Evolutionary conservation across 208 protist species (phyloP).

Genomic region (Crithidia bombi): DNA sequence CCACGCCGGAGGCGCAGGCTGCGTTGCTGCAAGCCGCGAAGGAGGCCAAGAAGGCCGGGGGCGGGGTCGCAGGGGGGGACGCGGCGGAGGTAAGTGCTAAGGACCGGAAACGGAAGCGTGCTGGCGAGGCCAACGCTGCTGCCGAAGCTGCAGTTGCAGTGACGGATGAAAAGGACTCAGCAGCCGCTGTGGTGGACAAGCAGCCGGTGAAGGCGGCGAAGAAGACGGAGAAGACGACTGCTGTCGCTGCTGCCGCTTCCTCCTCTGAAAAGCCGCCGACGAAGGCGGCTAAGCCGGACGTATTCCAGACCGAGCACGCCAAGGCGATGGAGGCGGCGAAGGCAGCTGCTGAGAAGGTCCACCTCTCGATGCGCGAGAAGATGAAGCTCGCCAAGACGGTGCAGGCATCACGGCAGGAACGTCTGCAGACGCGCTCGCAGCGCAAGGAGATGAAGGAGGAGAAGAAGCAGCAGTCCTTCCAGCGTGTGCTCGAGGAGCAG

Average conservation of each 20-base stretch:
- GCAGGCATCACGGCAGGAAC: slow-evolving; percentile 61
- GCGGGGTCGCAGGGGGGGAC: slow-evolving; percentile 16
- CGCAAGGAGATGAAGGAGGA: slow-evolving; percentile 54
- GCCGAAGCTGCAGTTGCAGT: neutral
- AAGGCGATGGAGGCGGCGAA: slow-evolving; percentile 62
- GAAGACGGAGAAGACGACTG: slow-evolving; percentile 13
- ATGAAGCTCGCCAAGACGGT: slow-evolving; percentile 60
- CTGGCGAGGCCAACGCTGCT: neutral
- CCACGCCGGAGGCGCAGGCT: slow-evolving; percentile 32
- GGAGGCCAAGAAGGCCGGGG: slow-evolving; percentile 23
- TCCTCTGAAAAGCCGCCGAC: neutral
- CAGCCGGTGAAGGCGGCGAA: slow-evolving; percentile 6
- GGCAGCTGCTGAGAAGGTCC: slow-evolving; percentile 51
- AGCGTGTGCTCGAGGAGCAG: slow-evolving; percentile 83
- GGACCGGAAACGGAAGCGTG: slow-evolving; percentile 12
- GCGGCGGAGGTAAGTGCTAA: slow-evolving; percentile 7
- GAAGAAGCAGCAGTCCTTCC: slow-evolving; percentile 58
- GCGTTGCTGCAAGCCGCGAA: slow-evolving; percentile 18
- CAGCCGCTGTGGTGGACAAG: too few relatives aligned
- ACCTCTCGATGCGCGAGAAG: slow-evolving; percentile 52
- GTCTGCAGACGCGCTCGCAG: slow-evolving; percentile 39
- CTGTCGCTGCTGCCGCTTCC: neutral
- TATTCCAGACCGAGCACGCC: slow-evolving; percentile 60
- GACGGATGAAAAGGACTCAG: neutral
- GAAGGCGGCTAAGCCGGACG: slow-evolving; percentile 32